Base-by-base conservation (phyloP, 176 grass and related monocot species). In the Eleusine indica region DNA sequence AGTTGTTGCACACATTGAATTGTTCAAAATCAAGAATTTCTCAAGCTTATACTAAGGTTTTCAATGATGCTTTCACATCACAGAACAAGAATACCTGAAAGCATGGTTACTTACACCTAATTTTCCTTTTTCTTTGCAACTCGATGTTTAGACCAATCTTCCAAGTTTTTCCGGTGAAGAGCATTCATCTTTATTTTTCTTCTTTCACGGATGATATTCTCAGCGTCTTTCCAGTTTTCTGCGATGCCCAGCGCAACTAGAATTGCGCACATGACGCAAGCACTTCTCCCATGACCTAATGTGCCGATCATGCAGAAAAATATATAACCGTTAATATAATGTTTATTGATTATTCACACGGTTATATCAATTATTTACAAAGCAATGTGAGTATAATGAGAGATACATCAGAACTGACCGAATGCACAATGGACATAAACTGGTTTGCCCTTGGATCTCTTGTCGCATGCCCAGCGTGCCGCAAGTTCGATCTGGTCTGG, bases 261-360 rank as follows among this genome's bases (percentile, higher is more conserved):
- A 79, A 96, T 65, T 29, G 91, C 93, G n/a, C 88, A 96, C 89
- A 94, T 87, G 47, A 94, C 89, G 71, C 91, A 92, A 19, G 91
- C 91, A 49, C 91, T 96, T 92, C 93, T 94, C 80, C 93, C 93
- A 89, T 96, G 96, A 88, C 96, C 96, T 96, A 72, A 73, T 64
- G 39, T 54, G 19, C 12, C 60, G 25, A 51, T 25, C 14, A 53
- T 53, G 93, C 16, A 74, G 11, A 71, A 79, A 76, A 82, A 68
- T 28, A 86, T 47, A 73, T 5, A 74, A 64, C 5, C 11, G 6
- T 67, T 74, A 39, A 70, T 29, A 87, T 30, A 68, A 4, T 41
- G 5, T 41, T 61, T 11, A 39, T 66, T 39, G 25, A 69, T 30
- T 58, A 70, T 13, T 12, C 44, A 49, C 17, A 22, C 6, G 22